phyloP scores from a whole-genome alignment of 2,329 filamentous ascomycete genomes.

The Colletotrichum tamarilloi region DNA sequence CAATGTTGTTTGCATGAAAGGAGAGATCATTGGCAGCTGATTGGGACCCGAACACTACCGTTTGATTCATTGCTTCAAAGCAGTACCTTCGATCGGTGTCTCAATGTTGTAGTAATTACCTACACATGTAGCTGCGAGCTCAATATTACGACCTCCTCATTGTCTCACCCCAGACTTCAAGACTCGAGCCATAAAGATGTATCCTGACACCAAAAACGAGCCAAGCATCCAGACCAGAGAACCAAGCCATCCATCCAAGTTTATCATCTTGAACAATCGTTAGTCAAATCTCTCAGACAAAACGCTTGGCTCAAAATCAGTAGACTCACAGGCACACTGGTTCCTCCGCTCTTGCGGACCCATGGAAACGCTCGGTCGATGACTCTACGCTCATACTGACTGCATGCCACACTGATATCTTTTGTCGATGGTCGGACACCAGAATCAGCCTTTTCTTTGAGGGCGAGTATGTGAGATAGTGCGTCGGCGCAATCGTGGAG shows the following conservation, averaged over 20 bases:
- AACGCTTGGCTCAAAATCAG: no score
- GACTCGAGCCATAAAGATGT: neutral
- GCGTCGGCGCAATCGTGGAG: slow-evolving; percentile 9
- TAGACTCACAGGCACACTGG: neutral
- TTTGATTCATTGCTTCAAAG: no score
- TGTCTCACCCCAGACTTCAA: neutral
- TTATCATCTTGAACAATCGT: no score
- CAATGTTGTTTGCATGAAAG: slow-evolving; percentile 49
- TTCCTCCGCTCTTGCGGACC: slow-evolving; percentile 20
- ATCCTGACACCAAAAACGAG: neutral
- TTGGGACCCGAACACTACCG: no score
- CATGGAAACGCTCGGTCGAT: slow-evolving; percentile 10
- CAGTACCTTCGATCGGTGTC: no score
- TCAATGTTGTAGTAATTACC: no score
- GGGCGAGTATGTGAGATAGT: neutral
- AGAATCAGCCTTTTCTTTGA: neutral
- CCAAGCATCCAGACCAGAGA: neutral
- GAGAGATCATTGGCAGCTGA: slow-evolving; percentile 36
- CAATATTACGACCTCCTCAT: neutral
- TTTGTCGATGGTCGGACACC: neutral
- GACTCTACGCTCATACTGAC: neutral
- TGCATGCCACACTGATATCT: neutral
- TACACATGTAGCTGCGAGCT: no score
- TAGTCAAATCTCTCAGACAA: no score
- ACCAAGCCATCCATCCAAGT: no score